Conservation (phyloP, 2,329 filamentous ascomycete species). For the Diaporthe ilicicola region DNA sequence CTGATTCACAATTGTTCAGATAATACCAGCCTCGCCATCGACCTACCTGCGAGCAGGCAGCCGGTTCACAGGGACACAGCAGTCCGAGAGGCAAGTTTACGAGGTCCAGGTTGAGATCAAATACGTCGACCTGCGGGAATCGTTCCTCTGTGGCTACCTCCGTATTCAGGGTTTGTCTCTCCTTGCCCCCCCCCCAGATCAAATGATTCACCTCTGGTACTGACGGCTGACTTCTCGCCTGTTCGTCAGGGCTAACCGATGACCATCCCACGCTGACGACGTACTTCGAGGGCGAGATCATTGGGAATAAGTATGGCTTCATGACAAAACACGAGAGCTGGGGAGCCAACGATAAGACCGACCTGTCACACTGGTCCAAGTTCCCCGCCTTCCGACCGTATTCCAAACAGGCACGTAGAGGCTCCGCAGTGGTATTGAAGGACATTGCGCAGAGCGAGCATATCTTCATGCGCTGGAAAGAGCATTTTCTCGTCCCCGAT, state of each 20-base stretch:
- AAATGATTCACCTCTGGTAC: neutral
- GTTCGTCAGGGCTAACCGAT: slow-evolving; percentile 78
- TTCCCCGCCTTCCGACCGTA: slow-evolving; percentile 88
- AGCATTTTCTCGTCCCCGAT: slow-evolving; percentile 95
- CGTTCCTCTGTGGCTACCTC: slow-evolving; percentile 93
- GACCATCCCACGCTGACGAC: slow-evolving; percentile 98
- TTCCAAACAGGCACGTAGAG: slow-evolving; percentile 64
- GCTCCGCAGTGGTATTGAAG: slow-evolving; percentile 65
- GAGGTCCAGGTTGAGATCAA: slow-evolving; percentile 98
- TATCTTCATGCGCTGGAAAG: slow-evolving; percentile 99
- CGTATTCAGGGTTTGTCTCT: slow-evolving; percentile 82
- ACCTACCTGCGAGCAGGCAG: slow-evolving; percentile 88
- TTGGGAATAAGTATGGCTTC: slow-evolving; percentile 94
- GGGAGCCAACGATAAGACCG: slow-evolving; percentile 91
- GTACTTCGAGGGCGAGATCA: slow-evolving; percentile 98
- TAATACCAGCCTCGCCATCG: slow-evolving; percentile 81
- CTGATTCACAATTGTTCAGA: slow-evolving; percentile 52
- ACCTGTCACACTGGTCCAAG: slow-evolving; percentile 91
- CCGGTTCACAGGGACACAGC: slow-evolving; percentile 88
- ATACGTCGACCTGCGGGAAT: slow-evolving; percentile 93
- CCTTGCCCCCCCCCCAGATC: slow-evolving; percentile 10
- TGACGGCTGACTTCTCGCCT: neutral
- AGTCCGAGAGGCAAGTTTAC: slow-evolving; percentile 91
- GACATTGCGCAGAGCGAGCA: slow-evolving; percentile 84
- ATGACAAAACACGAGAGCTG: slow-evolving; percentile 87